Evolutionary conservation across 352 stramenopile species (phyloP).

Genomic region (Aphanomyces invadans): DNA sequence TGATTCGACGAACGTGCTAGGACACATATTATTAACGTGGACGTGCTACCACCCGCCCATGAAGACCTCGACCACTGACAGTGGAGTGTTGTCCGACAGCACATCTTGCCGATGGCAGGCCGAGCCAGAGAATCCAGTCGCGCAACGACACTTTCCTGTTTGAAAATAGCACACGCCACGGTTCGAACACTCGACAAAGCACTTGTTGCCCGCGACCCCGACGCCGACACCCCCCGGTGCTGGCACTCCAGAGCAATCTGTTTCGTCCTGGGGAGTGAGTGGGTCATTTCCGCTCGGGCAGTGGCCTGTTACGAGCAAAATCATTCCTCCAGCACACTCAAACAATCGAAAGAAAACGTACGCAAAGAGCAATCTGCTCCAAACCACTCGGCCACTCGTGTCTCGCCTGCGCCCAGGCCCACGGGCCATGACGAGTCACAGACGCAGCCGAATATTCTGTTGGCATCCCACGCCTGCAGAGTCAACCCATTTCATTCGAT

Average conservation of each 20-base stretch:
- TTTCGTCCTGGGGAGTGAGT: slow-evolving; percentile 72
- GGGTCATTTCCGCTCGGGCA: slow-evolving; percentile 86
- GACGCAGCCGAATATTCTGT: slow-evolving; percentile 64
- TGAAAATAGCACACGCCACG: slow-evolving; percentile 17
- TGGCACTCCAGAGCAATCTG: slow-evolving; percentile 57
- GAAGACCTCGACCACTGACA: background rate
- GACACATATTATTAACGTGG: no score
- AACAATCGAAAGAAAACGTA: slow-evolving; percentile 27
- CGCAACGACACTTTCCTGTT: background rate
- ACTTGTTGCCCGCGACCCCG: slow-evolving; percentile 44
- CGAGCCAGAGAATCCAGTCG: background rate
- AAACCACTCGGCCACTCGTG: slow-evolving; percentile 84
- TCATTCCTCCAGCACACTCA: background rate
- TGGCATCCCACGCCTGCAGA: slow-evolving; percentile 55
- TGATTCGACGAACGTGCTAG: no score
- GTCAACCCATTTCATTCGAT: no score
- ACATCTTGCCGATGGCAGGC: slow-evolving; percentile 4
- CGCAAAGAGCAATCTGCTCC: slow-evolving; percentile 75
- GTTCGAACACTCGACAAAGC: slow-evolving; percentile 23
- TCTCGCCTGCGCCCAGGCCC: slow-evolving; percentile 56
- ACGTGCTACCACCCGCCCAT: background rate
- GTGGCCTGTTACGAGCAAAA: slow-evolving; percentile 35
- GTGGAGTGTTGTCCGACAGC: background rate
- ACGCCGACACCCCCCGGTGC: slow-evolving; percentile 36
- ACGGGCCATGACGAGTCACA: slow-evolving; percentile 75